Conservation (phyloP, 306 rosid genomes). For the Prunus mira region DNA sequence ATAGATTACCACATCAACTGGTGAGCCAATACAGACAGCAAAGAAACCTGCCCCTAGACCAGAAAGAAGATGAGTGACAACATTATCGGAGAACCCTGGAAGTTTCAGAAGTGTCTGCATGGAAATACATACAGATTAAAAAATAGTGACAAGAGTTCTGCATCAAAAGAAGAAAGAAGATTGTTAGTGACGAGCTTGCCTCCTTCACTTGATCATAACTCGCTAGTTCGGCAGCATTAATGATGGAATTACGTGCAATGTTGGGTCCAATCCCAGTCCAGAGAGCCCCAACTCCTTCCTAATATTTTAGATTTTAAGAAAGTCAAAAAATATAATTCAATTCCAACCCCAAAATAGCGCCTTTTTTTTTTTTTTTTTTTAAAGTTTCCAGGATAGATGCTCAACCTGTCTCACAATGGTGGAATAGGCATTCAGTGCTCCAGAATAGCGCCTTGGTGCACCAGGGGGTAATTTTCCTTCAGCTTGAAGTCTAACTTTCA, state of each 20-base stretch:
- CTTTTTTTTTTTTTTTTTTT: neutral
- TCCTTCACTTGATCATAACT: slow-evolving; percentile 98
- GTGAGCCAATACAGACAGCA: slow-evolving; percentile 97
- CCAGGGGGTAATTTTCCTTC: slow-evolving; percentile 91
- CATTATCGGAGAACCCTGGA: slow-evolving; percentile 91
- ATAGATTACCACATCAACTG: slow-evolving; percentile 88
- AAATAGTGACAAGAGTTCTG: neutral
- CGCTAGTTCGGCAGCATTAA: slow-evolving; percentile 96
- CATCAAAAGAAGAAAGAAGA: slow-evolving; percentile 17
- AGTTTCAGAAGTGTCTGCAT: slow-evolving; percentile 88
- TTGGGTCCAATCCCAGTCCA: slow-evolving; percentile 99
- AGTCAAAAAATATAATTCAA: slow-evolving; percentile 5
- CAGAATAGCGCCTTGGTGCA: slow-evolving; percentile 86
- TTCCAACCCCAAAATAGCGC: neutral
- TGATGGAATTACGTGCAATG: slow-evolving; percentile 87
- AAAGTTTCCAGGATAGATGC: slow-evolving; percentile 7
- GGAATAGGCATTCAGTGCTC: slow-evolving; percentile 91
- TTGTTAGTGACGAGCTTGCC: slow-evolving; percentile 30
- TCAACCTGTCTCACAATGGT: slow-evolving; percentile 83
- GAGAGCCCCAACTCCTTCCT: slow-evolving; percentile 91
- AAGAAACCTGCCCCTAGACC: slow-evolving; percentile 97
- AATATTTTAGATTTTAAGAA: neutral
- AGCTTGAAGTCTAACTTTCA: slow-evolving; percentile 93
- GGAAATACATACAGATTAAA: slow-evolving; percentile 3
- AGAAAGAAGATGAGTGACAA: slow-evolving; percentile 81